Evolutionary conservation across 345 rosid species (phyloP).

Genomic region (Syzygium jambos): DNA sequence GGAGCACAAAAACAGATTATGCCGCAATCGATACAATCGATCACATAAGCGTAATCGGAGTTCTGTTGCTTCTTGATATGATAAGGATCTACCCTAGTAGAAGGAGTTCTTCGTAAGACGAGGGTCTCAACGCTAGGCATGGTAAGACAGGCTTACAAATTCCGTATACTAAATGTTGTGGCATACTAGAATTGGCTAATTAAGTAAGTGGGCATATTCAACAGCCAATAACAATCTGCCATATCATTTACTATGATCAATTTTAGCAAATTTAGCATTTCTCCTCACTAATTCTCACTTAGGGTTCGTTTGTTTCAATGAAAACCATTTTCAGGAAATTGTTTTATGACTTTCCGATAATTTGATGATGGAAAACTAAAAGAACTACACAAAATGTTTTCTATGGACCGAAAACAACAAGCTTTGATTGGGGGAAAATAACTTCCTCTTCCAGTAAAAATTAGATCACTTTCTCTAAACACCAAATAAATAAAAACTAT

Average conservation of each 20-base stretch:
- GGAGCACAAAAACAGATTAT: not conserved
- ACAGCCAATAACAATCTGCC: not conserved
- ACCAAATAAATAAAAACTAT: no score
- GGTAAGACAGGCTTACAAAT: not conserved
- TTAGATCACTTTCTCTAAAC: not conserved
- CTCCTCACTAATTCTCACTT: not conserved
- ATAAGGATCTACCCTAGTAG: not conserved
- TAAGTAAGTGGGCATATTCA: not conserved
- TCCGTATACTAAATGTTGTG: not conserved
- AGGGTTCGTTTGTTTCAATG: accelerated
- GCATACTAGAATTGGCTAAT: not conserved
- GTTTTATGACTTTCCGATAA: not conserved
- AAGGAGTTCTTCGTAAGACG: not conserved
- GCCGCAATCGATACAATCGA: not conserved
- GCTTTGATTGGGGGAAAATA: accelerated
- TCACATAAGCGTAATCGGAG: not conserved
- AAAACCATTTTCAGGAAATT: not conserved
- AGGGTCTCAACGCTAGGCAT: not conserved
- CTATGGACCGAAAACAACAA: no score
- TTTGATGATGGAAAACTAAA: not conserved
- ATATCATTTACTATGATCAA: not conserved
- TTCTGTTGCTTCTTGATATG: not conserved
- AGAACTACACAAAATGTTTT: not conserved
- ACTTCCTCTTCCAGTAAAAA: no score
- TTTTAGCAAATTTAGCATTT: not conserved